phyloP scores from a whole-genome alignment of 2,329 filamentous ascomycete species.

The Gaeumannomyces tritici region DNA sequence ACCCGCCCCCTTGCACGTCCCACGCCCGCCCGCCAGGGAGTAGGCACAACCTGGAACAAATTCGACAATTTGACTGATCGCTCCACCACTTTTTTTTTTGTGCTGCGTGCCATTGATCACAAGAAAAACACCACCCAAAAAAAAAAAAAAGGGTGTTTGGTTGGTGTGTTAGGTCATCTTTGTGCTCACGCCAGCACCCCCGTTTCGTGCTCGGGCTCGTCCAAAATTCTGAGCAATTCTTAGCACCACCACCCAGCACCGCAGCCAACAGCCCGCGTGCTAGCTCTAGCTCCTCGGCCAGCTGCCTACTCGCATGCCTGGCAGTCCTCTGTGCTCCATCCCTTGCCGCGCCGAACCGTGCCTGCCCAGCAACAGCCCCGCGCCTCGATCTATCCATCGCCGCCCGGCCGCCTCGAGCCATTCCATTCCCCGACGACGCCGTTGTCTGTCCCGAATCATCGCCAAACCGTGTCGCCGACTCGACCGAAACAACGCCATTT shows the following conservation, averaged over 20 bases:
- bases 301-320: no score
- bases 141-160: background rate
- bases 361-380: background rate
- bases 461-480: background rate
- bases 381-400: background rate
- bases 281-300: no score
- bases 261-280: background rate
- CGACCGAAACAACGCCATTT: background rate
- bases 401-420: background rate
- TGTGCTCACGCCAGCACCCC: background rate
- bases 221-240: background rate
- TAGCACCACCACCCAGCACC: no score
- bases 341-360: background rate
- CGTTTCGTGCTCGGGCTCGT: background rate
- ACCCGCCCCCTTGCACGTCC: slow-evolving; percentile 11
- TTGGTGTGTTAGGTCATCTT: background rate
- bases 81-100: background rate
- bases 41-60: background rate
- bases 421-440: background rate
- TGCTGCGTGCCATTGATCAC: background rate
- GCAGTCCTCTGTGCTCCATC: no score
- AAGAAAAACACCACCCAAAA: no score
- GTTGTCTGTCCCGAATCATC: background rate
- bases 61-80: background rate
- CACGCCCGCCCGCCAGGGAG: background rate